A percentile compares a stretch with the other conserved stretches of the same genome.
These are phyloP conservation scores for Camellia lanceoleosa DNA, from an alignment of 148 eudicot genomes.

Conservation along the genomic window DNA sequence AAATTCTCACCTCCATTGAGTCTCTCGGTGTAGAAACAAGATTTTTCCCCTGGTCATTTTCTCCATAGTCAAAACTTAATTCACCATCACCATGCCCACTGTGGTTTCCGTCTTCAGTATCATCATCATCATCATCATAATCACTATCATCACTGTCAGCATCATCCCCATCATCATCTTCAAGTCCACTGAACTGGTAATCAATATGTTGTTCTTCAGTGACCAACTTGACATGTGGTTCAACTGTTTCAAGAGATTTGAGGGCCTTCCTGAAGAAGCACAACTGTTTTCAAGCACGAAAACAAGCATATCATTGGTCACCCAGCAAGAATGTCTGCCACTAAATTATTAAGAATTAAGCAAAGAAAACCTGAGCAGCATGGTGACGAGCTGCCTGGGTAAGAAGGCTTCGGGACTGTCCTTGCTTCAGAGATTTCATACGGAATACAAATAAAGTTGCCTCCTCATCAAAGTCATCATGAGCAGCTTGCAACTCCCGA, in stretches of 20 bases:
- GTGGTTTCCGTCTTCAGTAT: constrained; percentile 29
- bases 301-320: constrained; percentile 16
- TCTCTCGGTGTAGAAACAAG: constrained; percentile 34
- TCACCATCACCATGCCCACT: constrained; percentile 45
- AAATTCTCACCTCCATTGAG: constrained; percentile 64
- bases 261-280: constrained; percentile 73
- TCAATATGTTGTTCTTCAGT: constrained; percentile 84
- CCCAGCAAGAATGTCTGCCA: background rate
- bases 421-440: constrained; percentile 83
- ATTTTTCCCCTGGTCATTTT: constrained; percentile 31
- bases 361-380: constrained; percentile 79
- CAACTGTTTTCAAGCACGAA: constrained; percentile 50
- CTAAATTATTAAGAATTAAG: constrained; percentile 3
- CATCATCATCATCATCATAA: constrained; percentile 27
- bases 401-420: constrained; percentile 90
- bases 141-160: constrained; percentile 16
- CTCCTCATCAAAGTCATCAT: constrained; percentile 78
- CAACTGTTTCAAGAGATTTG: constrained; percentile 74
- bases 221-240: constrained; percentile 73
- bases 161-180: constrained; percentile 54
- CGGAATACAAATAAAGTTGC: constrained; percentile 83
- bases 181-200: constrained; percentile 73
- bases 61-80: constrained; percentile 55
- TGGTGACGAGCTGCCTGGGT: constrained; percentile 98
- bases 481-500: constrained; percentile 62